Evolutionary conservation across 2,329 filamentous ascomycete species (phyloP), one percentile per base, ranked within the genome.

Genomic region (Ascochyta lentis): DNA sequence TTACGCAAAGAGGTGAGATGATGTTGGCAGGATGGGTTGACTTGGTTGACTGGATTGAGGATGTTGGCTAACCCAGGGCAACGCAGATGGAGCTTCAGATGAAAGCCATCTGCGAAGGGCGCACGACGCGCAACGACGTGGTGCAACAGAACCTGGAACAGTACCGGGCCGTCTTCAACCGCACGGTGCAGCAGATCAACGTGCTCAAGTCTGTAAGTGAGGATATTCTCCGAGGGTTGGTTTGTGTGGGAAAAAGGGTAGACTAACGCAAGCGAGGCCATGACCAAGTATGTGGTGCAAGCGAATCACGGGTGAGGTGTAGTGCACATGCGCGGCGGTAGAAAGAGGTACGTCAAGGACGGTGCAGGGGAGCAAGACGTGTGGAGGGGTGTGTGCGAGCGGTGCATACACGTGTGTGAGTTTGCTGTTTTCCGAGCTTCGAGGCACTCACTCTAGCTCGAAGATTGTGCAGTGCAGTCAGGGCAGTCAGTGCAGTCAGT

Each of bases 31-130:
- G 49, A 50, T 44, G 42, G 23, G n/a, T 19, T 38, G 16, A 19
- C 38, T 47, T 8, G 23, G n/a, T 19, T 38, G 16, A 19, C 38
- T 47, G 6, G 4, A 43, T 26, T 19, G 52, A 54, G 42, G 41
- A 53, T 9, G 44, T 46, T 33, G 24, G 55, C 63, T 68, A 58
- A 69, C 37, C 37, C 31, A 44, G 26, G 19, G 19, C 19, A 19
- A 19, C 46, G 57, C 63, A 82, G 81, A 97, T 97, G 92, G 95
- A 99, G 77, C 79, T 92, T 59, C 91, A 92, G 74, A 97, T 99
- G 94, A 95, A 93, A 73, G 91, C 91, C 54, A 97, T 99, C 54
- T 98, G 95, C 77, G 92, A 94, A 56, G 95, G 95, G 24, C 87
- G 85, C 47, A 89, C 87, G 61, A 90, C 88, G 31, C 89, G 86